Evolutionary conservation across 805 yeast species (phyloP), one percentile per base, ranked within the genome.

Genomic region (Spathaspora sp.): DNA sequence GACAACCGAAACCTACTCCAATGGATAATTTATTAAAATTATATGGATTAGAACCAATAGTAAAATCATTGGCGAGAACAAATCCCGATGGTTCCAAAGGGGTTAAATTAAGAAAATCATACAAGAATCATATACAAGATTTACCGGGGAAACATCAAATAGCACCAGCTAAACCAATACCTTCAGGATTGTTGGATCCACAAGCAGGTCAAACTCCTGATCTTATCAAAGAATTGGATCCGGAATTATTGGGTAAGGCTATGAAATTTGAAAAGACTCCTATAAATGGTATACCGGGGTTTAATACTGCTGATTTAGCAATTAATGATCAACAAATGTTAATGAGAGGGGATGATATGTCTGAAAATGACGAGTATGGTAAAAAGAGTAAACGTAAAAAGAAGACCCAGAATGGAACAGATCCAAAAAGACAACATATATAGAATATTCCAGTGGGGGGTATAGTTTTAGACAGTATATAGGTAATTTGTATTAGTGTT

Each of bases 31-130:
- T 94, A 49, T 77, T 91, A 18, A 70, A 80, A 23, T 66, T 87
- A 14, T 94, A 90, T 60, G 85, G 84, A 1, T 69, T 94, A 42
- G 79, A 80, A 40, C 78, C 77, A 1, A 71, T 92, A 12, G 88
- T 97, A 0, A 76, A 80, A 50, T 85, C 96, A 3, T 86, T 94
- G 43, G 96, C 97, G 1, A 79, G 99, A 62, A 79, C 86, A 10
- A 91, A 89, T 60, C 85, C 90, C 2, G 96, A 87, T 60, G 97
- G 97, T 0, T 80, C 94, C 0, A 91, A 89, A 59, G 97, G 97
- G 50, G 91, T 91, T 39, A 94, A 94, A 69, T 78, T 94, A 50
- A 79, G 99, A 60, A 94, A 94, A 69, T 90, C 97, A 0, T 94
- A 94, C 70, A 94, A 94, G 67, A 91, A 92, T 57, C 98, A 93